These are phyloP conservation scores for Dactylonectria estremocensis DNA, from an alignment of 2,329 filamentous ascomycete species.

Conservation along the genomic window DNA sequence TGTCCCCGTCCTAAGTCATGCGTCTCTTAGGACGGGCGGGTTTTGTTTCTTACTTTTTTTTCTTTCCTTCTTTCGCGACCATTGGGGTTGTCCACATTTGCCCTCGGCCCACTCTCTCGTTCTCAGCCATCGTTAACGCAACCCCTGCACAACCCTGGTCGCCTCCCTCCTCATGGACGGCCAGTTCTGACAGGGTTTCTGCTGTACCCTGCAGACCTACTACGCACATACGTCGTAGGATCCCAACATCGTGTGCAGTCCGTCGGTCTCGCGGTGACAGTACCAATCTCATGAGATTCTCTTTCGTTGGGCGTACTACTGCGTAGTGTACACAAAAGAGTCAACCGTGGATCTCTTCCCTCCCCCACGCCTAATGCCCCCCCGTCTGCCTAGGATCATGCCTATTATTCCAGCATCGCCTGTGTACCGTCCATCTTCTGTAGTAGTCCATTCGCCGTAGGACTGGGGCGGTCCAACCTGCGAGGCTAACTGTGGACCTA, in stretches of 20 bases:
- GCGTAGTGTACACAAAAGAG: too few species aligned
- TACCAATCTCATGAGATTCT: slow-evolving; percentile 4
- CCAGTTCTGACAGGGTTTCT: slow-evolving; percentile 19
- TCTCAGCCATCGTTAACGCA: slow-evolving; percentile 41
- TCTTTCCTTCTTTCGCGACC: slow-evolving; percentile 33
- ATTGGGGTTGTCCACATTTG: slow-evolving; percentile 34
- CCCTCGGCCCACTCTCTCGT: slow-evolving; percentile 43
- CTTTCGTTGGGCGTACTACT: background rate
- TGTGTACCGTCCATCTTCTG: background rate
- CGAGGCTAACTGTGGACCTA: slow-evolving; percentile 42
- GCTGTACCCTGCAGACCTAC: slow-evolving; percentile 18
- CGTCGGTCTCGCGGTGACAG: background rate
- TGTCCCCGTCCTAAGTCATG: slow-evolving; percentile 41
- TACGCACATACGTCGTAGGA: background rate
- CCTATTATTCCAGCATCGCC: background rate
- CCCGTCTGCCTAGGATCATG: slow-evolving; percentile 9
- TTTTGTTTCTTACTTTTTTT: slow-evolving; percentile 40
- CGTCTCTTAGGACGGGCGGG: slow-evolving; percentile 33
- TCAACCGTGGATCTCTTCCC: background rate
- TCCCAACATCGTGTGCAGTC: slow-evolving; percentile 15
- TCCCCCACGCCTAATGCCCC: slow-evolving; percentile 6
- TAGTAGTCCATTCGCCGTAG: slow-evolving; percentile 13
- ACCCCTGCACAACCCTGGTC: slow-evolving; percentile 35
- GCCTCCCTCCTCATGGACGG: slow-evolving; percentile 10
- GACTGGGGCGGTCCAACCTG: slow-evolving; percentile 35